Evolutionary conservation across 345 rosid genomes (phyloP).

Genomic region (Mercurialis annua): DNA sequence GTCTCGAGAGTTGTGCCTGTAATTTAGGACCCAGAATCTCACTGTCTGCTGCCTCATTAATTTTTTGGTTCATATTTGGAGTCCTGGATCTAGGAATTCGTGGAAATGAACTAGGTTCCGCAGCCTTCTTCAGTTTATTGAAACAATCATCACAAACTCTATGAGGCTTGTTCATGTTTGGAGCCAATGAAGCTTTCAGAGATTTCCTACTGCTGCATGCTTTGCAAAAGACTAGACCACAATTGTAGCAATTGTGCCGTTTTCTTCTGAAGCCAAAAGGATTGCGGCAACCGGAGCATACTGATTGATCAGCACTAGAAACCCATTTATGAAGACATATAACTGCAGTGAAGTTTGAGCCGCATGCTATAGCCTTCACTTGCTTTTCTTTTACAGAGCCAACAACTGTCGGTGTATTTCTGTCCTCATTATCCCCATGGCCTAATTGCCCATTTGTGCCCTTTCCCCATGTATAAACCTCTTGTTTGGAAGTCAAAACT

Average conservation of each 20-base stretch:
- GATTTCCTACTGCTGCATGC: conserved; percentile 74
- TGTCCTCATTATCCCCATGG: conserved; percentile 64
- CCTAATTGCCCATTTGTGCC: conserved; percentile 82
- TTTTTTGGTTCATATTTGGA: conserved; percentile 34
- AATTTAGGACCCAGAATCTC: conserved; percentile 36
- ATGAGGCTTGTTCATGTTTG: conserved; percentile 71
- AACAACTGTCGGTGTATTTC: conserved; percentile 52
- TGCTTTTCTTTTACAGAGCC: conserved; percentile 66
- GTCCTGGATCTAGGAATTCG: conserved; percentile 39
- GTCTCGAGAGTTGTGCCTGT: conserved; percentile 37
- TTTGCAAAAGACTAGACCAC: conserved; percentile 87
- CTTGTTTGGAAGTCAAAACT: conserved; percentile 56
- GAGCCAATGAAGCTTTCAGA: conserved; percentile 80
- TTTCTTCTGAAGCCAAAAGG: conserved; percentile 83
- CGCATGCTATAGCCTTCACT: conserved; percentile 67
- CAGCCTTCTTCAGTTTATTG: conserved; percentile 50
- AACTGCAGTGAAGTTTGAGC: conserved; percentile 72
- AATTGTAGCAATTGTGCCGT: conserved; percentile 93
- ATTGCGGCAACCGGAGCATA: conserved; percentile 79
- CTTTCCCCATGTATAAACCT: conserved; percentile 86
- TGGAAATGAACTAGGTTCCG: conserved; percentile 36
- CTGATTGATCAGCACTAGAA: conserved; percentile 59
- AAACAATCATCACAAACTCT: conserved; percentile 88
- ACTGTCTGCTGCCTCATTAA: conserved; percentile 35
- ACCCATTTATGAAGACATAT: conserved; percentile 72